Base-by-base conservation (phyloP, 2,329 filamentous ascomycete genomes). In the Colletotrichum chlorophyti region DNA sequence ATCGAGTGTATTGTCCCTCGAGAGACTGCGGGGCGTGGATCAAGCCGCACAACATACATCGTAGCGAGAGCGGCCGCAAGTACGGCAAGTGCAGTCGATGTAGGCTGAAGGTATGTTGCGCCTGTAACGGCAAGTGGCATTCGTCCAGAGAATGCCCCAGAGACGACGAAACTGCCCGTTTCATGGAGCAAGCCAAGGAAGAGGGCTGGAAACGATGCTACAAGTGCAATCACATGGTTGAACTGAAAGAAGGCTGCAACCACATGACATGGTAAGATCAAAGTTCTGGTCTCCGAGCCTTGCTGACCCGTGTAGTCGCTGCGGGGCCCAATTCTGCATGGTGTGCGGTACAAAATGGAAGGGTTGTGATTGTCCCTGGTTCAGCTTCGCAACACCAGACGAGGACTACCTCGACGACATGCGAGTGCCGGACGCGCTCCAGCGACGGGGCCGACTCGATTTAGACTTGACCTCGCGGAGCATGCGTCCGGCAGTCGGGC, bases 281-380 rank as follows among this genome's bases (percentile, higher is more conserved):
- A n/a, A 41, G 41, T 32, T 21, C 24, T 15, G 5, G 12, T 17
- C 6, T 38, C 12, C 19, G 31, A 65, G 55, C 31, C 43, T 43
- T 51, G 43, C 24, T 61, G 40, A 69, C 43, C 24, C 12, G 23
- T n/a, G 10, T 51, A 87, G 88, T 70, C 90, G 87, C 53, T 96
- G 93, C 68, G 88, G 85, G 51, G 91, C 91, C 24, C 84, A 96
- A 66, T 96, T 96, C 68, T 97, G 93, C 75, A 93, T 95, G 84
- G 82, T 91, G 23, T 97, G 93, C 69, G 92, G 90, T 19, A 70
- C 79, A 27, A 90, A 90, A 65, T 96, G 92, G 91, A 94, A 91
- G 74, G 87, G 81, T 1, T 96, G 92, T 68, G 86, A 90, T 50
- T 96, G 92, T 64, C 88, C 90, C 0, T 91, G 87, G 86, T 93